Evolutionary conservation across 345 rosid genomes (phyloP), one percentile per base, ranked within the genome.

Genomic region (Leavenworthia alabamica): DNA sequence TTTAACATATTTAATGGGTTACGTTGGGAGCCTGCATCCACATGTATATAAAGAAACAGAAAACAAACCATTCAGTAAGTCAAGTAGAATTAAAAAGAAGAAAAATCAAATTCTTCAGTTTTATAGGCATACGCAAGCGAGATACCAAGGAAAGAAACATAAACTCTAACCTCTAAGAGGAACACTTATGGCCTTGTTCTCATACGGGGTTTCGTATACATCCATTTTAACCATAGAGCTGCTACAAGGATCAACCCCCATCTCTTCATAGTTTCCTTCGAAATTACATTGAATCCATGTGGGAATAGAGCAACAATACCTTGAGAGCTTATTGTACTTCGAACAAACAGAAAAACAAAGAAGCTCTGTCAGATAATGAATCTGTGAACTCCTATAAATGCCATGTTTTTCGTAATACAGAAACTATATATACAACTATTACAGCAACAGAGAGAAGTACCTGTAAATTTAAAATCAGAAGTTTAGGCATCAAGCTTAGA

Each of bases 211-310:
- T 68, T 85, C 99, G 66, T 82, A 75, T 0, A 93, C 89, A 75
- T 93, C 99, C 99, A 93, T 93, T 75, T 89, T 97, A 56, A 81
- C 84, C 14, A 77, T 78, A 40, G 83, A 83, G 72, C 82, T 75
- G 67, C 74, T 66, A 26, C 68, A 72, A 55, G 74, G 77, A 72
- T 85, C 91, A 75, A 44, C 62, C 28, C 79, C 76, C 36, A 73
- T 24, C 57, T 76, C 79, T 68, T 70, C 72, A 28, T 57, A 82
- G 69, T 93, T 93, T 51, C 88, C 95, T 44, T 80, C 86, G 66
- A 93, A 41, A 76, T 81, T 64, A 72, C 97, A 93, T 75, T 79
- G 70, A 73, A 89, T 81, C 99, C 96, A 93, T 8, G 94, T 52
- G 50, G 99, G 99, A 58, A 89, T 82, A 69, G 78, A 78, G 72